Conservation (phyloP, 2,329 filamentous ascomycete genomes). For the Cercospora sojina region DNA sequence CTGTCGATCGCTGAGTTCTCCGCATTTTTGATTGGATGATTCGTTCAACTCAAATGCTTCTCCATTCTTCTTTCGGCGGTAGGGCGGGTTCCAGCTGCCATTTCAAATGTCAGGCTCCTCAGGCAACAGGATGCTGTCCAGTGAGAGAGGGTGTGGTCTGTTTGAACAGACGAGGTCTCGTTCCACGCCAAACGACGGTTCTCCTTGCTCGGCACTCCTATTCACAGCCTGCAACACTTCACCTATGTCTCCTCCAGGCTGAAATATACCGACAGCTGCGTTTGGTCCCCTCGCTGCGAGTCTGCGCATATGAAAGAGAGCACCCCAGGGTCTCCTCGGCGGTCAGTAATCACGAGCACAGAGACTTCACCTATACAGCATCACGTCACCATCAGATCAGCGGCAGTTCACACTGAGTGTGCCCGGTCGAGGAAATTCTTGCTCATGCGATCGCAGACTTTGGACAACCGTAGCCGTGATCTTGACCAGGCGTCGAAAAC, state of each 20-base stretch:
- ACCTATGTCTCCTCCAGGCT: not conserved
- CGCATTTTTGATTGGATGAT: constrained; percentile 5
- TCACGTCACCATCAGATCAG: not conserved
- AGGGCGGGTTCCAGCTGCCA: not conserved
- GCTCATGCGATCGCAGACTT: not conserved
- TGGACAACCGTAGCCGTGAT: not conserved
- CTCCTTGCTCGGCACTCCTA: not conserved
- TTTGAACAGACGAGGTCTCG: not conserved
- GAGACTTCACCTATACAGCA: not conserved
- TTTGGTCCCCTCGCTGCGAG: not conserved
- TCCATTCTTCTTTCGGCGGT: constrained; percentile 6
- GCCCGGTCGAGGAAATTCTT: not conserved
- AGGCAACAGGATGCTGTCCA: constrained; percentile 12
- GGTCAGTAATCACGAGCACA: not conserved
- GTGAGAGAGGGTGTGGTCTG: not conserved
- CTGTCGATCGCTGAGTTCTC: constrained; percentile 4
- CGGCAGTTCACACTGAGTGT: not conserved
- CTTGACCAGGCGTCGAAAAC: not conserved
- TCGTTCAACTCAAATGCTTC: constrained; percentile 13
- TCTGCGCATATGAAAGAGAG: not conserved
- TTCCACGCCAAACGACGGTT: not conserved
- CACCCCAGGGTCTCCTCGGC: not conserved
- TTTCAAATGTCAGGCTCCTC: constrained; percentile 2
- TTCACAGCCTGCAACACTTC: not conserved
- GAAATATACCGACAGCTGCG: not conserved